phyloP scores from a whole-genome alignment of 805 yeast species.

The Wickerhamomyces subpelliculosus region DNA sequence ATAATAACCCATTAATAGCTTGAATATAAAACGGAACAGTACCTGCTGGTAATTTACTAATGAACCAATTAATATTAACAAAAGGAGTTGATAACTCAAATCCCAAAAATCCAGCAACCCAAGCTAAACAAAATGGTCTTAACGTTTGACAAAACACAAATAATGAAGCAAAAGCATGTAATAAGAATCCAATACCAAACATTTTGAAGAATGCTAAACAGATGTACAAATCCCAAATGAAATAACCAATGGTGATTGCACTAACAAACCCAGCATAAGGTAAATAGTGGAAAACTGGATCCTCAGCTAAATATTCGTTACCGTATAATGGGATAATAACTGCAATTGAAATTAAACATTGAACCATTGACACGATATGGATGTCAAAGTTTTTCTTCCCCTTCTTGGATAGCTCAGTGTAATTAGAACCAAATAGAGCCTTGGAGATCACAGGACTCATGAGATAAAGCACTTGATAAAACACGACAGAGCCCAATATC shows the following conservation, averaged over 20 bases:
- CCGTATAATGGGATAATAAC: slow-evolving; percentile 59
- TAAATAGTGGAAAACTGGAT: slow-evolving; percentile 60
- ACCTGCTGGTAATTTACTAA: slow-evolving; percentile 67
- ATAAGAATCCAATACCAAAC: slow-evolving; percentile 75
- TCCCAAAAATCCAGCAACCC: slow-evolving; percentile 74
- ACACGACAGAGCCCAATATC: slow-evolving; percentile 46
- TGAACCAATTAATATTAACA: slow-evolving; percentile 91
- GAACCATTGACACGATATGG: slow-evolving; percentile 84
- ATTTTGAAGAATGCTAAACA: slow-evolving; percentile 56
- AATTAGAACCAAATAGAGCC: slow-evolving; percentile 43
- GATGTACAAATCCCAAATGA: slow-evolving; percentile 79
- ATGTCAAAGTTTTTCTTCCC: slow-evolving; percentile 74
- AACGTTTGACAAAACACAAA: slow-evolving; percentile 61
- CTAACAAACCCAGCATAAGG: slow-evolving; percentile 73
- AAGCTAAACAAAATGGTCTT: slow-evolving; percentile 71
- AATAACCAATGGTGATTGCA: slow-evolving; percentile 76
- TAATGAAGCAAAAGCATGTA: slow-evolving; percentile 81
- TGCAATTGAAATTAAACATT: slow-evolving; percentile 58
- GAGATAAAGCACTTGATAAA: slow-evolving; percentile 52
- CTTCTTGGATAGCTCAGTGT: slow-evolving; percentile 39
- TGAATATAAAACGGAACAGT: slow-evolving; percentile 48
- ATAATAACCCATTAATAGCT: slow-evolving; percentile 61
- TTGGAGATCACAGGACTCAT: slow-evolving; percentile 47
- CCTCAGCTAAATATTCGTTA: slow-evolving; percentile 39
- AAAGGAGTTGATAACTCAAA: slow-evolving; percentile 93